Percentiles rank a stretch among this genome's conserved stretches.
phyloP scores from a whole-genome alignment of 2,329 filamentous ascomycete genomes.

The Diaporthe sp. region DNA sequence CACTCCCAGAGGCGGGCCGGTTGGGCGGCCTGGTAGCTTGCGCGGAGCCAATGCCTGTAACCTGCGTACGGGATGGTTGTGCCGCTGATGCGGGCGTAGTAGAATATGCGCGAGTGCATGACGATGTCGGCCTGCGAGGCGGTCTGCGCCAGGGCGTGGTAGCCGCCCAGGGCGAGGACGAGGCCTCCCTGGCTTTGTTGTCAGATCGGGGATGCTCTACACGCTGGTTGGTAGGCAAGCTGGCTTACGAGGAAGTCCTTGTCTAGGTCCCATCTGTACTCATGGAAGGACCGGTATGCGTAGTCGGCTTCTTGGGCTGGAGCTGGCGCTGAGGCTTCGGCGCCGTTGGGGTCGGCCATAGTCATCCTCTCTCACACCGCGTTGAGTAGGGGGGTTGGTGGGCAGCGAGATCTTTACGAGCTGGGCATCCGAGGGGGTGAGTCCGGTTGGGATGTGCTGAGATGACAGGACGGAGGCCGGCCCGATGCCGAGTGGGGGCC shows the following conservation, averaged over 20 bases:
- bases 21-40: conserved; percentile 50
- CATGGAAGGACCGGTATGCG: conserved; percentile 37
- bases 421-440: background rate
- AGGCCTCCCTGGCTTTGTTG: conserved; percentile 34
- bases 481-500: conserved; percentile 15
- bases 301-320: conserved; percentile 8
- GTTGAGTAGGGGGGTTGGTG: background rate
- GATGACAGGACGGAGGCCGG: background rate
- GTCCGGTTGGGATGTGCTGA: background rate
- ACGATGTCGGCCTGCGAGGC: conserved; percentile 42
- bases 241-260: conserved; percentile 42
- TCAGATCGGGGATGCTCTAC: background rate
- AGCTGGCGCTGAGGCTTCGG: background rate
- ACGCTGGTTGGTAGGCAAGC: background rate
- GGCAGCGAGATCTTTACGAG: background rate
- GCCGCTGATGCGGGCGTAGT: conserved; percentile 68
- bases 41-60: conserved; percentile 76
- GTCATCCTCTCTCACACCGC: background rate
- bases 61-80: conserved; percentile 73
- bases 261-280: conserved; percentile 41
- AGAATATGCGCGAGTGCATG: conserved; percentile 63
- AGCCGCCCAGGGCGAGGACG: conserved; percentile 40
- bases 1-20: conserved; percentile 45
- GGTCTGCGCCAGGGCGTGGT: conserved; percentile 38
- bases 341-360: conserved; percentile 29